Evolutionary conservation across 2,329 filamentous ascomycete genomes (phyloP).

Genomic region (Sporothrix protearum): DNA sequence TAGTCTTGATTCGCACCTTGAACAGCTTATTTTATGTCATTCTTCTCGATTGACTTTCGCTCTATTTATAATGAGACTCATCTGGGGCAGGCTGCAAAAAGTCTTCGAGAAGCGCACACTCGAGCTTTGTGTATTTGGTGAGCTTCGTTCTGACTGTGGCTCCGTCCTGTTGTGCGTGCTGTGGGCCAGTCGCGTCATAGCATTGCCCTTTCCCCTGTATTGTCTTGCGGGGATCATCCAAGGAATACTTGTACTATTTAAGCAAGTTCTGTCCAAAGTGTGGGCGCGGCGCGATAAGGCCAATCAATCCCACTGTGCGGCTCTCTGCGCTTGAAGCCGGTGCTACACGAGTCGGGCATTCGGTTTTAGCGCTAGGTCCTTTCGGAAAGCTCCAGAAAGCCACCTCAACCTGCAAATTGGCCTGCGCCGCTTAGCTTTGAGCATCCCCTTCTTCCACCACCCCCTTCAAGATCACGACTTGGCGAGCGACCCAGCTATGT

Average conservation of each 20-base stretch:
- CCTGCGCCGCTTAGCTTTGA: background rate
- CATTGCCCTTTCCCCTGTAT: background rate
- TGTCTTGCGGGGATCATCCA: background rate
- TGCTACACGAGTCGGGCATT: background rate
- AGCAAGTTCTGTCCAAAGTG: background rate
- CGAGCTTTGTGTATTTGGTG: no score
- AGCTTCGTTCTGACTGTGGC: background rate
- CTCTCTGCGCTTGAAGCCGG: background rate
- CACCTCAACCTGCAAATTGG: background rate
- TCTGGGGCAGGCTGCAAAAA: no score
- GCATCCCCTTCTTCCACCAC: background rate
- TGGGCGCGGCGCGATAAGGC: background rate
- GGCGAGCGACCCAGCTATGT: slow-evolving; percentile 20
- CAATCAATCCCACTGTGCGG: background rate
- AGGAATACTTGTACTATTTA: no score
- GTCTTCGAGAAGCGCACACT: no score
- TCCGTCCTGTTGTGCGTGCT: background rate
- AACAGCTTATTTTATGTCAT: background rate
- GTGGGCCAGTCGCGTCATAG: slow-evolving; percentile 9
- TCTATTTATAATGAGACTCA: no score
- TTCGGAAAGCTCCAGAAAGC: slow-evolving; percentile 20
- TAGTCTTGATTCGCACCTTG: background rate
- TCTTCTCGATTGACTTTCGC: background rate
- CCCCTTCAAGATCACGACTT: background rate
- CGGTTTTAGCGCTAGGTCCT: slow-evolving; percentile 19